Conservation (phyloP, 106 monocot genomes). For the Apostasia shenzhenica region DNA sequence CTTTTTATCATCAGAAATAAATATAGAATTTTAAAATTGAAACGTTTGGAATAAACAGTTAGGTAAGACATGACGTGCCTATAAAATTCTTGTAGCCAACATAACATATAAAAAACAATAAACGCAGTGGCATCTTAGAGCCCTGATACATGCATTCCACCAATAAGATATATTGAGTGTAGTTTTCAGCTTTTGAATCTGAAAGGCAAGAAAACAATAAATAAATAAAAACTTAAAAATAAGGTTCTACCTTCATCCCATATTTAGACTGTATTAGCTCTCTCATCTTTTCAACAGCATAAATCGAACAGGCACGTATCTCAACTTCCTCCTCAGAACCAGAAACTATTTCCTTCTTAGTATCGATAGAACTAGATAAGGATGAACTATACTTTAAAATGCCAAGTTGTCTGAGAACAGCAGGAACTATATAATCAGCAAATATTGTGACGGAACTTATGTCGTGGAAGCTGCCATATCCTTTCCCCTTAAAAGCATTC, state of each 20-base stretch:
- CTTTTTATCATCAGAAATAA: too few relatives aligned
- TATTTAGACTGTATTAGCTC: constrained; percentile 61
- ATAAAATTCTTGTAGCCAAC: too few relatives aligned
- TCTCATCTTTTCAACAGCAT: constrained; percentile 90
- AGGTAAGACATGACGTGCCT: too few relatives aligned
- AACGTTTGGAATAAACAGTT: too few relatives aligned
- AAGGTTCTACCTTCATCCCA: constrained; percentile 54
- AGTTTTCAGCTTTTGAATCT: too few relatives aligned
- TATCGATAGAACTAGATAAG: constrained; percentile 49
- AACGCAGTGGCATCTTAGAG: too few relatives aligned
- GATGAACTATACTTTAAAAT: constrained; percentile 63
- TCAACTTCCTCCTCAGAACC: constrained; percentile 93
- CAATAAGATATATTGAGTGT: too few relatives aligned
- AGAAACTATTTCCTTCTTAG: constrained; percentile 57
- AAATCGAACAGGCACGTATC: constrained; percentile 82
- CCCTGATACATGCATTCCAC: too few relatives aligned
- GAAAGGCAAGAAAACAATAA: too few relatives aligned
- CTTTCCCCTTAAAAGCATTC: constrained; percentile 93
- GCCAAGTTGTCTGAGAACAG: constrained; percentile 78
- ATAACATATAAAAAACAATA: too few relatives aligned
- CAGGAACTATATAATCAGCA: constrained; percentile 96
- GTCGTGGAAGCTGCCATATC: constrained; percentile 74
- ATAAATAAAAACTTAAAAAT: background rate
- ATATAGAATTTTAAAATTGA: too few relatives aligned
- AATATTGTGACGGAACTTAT: constrained; percentile 83